Percentiles rank a stretch among this genome's conserved stretches.
These are phyloP conservation scores for Sclerotiophoma versabilis DNA, from an alignment of 2,329 filamentous ascomycete species.

Conservation along the genomic window DNA sequence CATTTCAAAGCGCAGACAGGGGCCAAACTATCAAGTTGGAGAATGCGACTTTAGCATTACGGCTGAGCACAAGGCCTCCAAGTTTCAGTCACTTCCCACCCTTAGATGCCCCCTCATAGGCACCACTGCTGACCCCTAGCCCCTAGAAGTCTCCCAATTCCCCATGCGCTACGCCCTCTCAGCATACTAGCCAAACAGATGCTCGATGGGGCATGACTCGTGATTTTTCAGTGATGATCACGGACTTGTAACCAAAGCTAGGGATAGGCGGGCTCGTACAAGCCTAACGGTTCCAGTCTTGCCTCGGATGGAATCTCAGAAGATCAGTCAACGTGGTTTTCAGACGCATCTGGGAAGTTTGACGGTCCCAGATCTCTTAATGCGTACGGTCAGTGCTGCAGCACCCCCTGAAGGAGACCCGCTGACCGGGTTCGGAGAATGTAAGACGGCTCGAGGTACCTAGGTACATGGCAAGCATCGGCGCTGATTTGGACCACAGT, in stretches of 20 bases:
- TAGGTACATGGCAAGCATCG: slow-evolving; percentile 19
- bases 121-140: slow-evolving; percentile 8
- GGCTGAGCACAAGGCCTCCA: slow-evolving; percentile 11
- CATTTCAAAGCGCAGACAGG: neutral
- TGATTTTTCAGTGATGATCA: slow-evolving; percentile 8
- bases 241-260: slow-evolving; percentile 21
- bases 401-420: slow-evolving; percentile 12
- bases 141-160: neutral
- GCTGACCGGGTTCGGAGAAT: slow-evolving; percentile 27
- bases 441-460: slow-evolving; percentile 25
- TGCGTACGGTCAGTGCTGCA: slow-evolving; percentile 6
- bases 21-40: neutral
- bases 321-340: slow-evolving; percentile 5
- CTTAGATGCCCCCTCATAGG: neutral
- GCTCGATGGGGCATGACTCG: neutral
- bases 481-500: slow-evolving; percentile 3
- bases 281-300: slow-evolving; percentile 4
- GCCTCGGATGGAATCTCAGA: slow-evolving; percentile 1
- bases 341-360: neutral
- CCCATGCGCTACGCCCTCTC: slow-evolving; percentile 1
- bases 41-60: slow-evolving; percentile 1
- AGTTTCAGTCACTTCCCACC: neutral
- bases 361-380: neutral
- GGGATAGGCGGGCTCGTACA: slow-evolving; percentile 21
- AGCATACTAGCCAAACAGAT: neutral